Percentiles rank a stretch among this genome's conserved stretches.
phyloP scores from a whole-genome alignment of 345 rosid genomes.

The Lepidium aucheri region DNA sequence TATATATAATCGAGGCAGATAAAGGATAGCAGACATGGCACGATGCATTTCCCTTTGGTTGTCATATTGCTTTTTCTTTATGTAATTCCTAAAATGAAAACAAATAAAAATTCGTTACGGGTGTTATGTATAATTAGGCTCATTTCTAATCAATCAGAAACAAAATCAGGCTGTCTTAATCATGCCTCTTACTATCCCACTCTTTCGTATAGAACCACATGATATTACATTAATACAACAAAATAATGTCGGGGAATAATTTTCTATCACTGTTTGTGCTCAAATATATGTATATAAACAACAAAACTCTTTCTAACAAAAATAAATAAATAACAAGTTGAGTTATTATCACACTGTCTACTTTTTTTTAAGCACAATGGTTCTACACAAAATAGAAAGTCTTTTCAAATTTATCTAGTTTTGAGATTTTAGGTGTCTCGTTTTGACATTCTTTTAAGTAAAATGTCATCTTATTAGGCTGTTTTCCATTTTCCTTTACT shows the following conservation, averaged over 20 bases:
- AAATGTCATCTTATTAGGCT: no score
- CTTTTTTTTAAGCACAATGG: no score
- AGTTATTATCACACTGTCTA: no score
- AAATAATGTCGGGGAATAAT: background rate
- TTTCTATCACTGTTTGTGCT: background rate
- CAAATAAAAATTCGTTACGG: background rate
- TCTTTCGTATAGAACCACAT: slow-evolving; percentile 1
- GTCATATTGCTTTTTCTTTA: background rate
- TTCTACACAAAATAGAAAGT: no score
- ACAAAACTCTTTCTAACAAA: no score
- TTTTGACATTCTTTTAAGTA: no score
- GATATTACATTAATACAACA: background rate
- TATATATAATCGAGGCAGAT: background rate
- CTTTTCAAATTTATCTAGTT: no score
- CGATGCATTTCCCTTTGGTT: background rate
- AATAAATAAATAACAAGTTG: no score
- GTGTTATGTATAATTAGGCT: slow-evolving; percentile 1
- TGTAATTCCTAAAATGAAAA: background rate
- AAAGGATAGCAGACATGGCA: background rate
- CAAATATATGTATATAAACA: background rate
- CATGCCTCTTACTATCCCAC: slow-evolving; percentile 14
- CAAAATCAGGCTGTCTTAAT: slow-evolving; percentile 20
- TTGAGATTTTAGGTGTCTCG: no score
- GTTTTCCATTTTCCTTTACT: no score
- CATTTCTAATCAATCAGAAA: slow-evolving; percentile 13